Base-by-base conservation (phyloP, 2,329 filamentous ascomycete genomes). In the Metarhizium guizhouense region DNA sequence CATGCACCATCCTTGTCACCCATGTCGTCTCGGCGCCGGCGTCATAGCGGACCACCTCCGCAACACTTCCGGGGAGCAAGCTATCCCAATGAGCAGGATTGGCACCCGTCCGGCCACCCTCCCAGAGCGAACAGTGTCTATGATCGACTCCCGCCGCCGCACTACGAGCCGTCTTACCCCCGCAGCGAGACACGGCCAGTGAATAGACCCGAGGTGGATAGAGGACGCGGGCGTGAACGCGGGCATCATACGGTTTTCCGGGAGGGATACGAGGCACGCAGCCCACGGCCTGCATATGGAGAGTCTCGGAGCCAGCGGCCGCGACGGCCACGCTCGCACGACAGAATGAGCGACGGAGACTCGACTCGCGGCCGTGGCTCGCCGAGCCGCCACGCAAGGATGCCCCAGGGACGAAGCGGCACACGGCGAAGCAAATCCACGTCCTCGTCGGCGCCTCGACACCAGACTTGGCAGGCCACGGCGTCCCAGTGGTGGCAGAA, bases 401-500 rank as follows among this genome's bases (percentile, higher is more conserved):
- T 11, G 20, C 45, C 18, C 6, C 45, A n/a, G 6, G 43, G 2
- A 4, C 6, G 43, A 47, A 47, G 43, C 43, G 18, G 43, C 43
- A 13, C 14, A 1, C 43, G n/a, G 43, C 30, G 51, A 18, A 43
- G 36, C 38, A 42, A 30, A n/a, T 52, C 51, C 11, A 48, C 11
- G 16, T 6, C 42, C 1, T 20, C 42, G 18, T 30, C 45, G 45
- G 25, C 45, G 20, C 25, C 18, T 6, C 11, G 25, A 30, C 8
- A 29, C 7, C 7, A 10, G 11, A 29, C 11, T 25, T 20, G 30
- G 10, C n/a, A 30, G 25, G 30, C 8, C 7, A 4, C n/a, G 25
- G 38, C 18, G 25, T 34, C 36, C 3, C 55, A 61, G 16, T 72
- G 70, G 70, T 72, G 69, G 69, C 63, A 70, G 57, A 71, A 72